Percentiles rank a stretch among this genome's conserved stretches.
Evolutionary conservation across 768 basidiomycete genomes (phyloP).

Genomic region (Tulasnella sp.): DNA sequence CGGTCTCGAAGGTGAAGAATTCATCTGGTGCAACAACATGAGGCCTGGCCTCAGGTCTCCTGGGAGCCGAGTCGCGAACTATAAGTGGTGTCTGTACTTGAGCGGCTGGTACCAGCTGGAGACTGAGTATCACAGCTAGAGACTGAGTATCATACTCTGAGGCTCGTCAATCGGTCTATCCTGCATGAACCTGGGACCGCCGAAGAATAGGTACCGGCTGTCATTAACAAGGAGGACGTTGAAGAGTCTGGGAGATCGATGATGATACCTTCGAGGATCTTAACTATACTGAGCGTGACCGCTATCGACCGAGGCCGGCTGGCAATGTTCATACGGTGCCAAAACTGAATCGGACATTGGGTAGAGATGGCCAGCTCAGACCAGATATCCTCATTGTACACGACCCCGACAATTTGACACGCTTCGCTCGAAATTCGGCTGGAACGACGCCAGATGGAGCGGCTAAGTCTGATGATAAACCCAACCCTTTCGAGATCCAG

Average conservation of each 20-base stretch:
- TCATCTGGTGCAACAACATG: not conserved
- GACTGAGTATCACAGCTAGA: not conserved
- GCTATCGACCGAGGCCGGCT: slow-evolving; percentile 5
- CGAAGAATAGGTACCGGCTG: not conserved
- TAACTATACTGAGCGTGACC: not conserved
- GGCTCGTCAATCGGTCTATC: not conserved
- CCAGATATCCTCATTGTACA: slow-evolving; percentile 4
- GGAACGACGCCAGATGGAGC: no score
- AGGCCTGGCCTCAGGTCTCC: not conserved
- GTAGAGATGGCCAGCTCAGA: not conserved
- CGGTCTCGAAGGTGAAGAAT: not conserved
- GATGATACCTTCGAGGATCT: not conserved
- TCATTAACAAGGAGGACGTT: not conserved
- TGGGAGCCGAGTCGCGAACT: not conserved
- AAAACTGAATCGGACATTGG: not conserved
- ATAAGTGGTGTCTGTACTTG: not conserved
- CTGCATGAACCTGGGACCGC: not conserved
- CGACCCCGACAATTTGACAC: not conserved
- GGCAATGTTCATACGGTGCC: not conserved
- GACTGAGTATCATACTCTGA: not conserved
- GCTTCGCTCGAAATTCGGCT: no score
- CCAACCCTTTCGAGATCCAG: not conserved
- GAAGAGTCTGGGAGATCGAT: not conserved
- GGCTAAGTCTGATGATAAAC: not conserved
- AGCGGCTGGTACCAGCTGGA: no score